Evolutionary conservation across 2,329 filamentous ascomycete genomes (phyloP).

Genomic region (Penicillium sp.): DNA sequence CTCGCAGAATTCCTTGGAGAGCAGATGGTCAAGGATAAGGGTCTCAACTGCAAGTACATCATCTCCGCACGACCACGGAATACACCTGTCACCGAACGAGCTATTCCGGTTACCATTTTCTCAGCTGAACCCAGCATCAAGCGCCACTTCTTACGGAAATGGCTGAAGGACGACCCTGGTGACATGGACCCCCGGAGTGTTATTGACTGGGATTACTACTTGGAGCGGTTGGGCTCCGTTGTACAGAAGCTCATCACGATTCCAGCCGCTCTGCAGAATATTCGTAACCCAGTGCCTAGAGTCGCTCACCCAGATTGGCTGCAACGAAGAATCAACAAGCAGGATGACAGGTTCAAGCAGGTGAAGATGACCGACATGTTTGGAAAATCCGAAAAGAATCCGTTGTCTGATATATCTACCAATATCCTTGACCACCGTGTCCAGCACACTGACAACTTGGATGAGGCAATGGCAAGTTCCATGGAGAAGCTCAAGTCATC

Average conservation of each 20-base stretch:
- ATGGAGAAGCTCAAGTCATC: slow-evolving; percentile 69
- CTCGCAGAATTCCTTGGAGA: slow-evolving; percentile 95
- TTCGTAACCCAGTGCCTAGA: slow-evolving; percentile 90
- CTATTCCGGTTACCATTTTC: slow-evolving; percentile 95
- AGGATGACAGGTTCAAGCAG: slow-evolving; percentile 97
- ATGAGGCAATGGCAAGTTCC: slow-evolving; percentile 71
- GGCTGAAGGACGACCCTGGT: slow-evolving; percentile 89
- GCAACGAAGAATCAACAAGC: slow-evolving; percentile 87
- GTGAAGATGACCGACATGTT: slow-evolving; percentile 98
- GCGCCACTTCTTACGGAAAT: slow-evolving; percentile 87
- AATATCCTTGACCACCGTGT: slow-evolving; percentile 65
- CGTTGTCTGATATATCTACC: slow-evolving; percentile 72
- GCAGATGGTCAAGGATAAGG: slow-evolving; percentile 99
- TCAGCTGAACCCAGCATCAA: slow-evolving; percentile 90
- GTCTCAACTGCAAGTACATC: slow-evolving; percentile 99
- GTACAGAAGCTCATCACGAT: slow-evolving; percentile 99
- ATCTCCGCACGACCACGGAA: slow-evolving; percentile 86
- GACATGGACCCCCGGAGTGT: slow-evolving; percentile 89
- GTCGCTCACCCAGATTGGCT: slow-evolving; percentile 97
- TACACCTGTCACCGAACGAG: slow-evolving; percentile 91
- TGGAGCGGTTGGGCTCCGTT: slow-evolving; percentile 92
- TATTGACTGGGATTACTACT: slow-evolving; percentile 97
- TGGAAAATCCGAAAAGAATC: slow-evolving; percentile 62
- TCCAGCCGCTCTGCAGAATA: slow-evolving; percentile 91
- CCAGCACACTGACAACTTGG: slow-evolving; percentile 68